Conservation (phyloP, 169 alveolate genomes). For the Cryptosporidium ryanae region DNA sequence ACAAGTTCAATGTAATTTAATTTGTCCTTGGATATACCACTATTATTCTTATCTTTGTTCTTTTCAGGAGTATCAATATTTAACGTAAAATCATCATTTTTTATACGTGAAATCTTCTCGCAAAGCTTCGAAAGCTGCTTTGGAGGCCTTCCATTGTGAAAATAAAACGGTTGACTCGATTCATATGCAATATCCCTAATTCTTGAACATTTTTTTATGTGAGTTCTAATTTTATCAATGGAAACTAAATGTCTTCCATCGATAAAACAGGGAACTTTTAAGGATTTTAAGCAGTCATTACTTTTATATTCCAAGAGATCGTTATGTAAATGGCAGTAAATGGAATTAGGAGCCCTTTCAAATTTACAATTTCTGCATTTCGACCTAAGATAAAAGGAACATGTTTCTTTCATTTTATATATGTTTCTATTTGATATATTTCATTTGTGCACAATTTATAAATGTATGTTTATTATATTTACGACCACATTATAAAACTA, state of each 20-base stretch:
- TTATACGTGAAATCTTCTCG: not conserved
- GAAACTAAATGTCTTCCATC: slow-evolving; percentile 55
- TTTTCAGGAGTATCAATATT: not conserved
- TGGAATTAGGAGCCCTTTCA: slow-evolving; percentile 5
- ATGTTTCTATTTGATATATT: not conserved
- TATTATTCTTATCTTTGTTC: not conserved
- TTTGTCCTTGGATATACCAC: slow-evolving; percentile 7
- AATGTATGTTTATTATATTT: too few species aligned
- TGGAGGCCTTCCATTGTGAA: slow-evolving; percentile 19
- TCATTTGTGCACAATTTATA: too few species aligned
- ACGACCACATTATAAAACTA: too few species aligned
- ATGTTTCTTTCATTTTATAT: not conserved
- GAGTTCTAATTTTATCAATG: slow-evolving; percentile 35
- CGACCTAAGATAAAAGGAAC: slow-evolving; percentile 41
- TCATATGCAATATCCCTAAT: slow-evolving; percentile 74
- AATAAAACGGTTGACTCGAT: slow-evolving; percentile 58
- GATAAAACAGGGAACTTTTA: slow-evolving; percentile 37
- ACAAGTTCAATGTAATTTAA: slow-evolving; percentile 26
- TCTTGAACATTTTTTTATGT: slow-evolving; percentile 55
- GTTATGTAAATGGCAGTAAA: slow-evolving; percentile 21
- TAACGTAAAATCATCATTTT: not conserved
- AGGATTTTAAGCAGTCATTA: not conserved
- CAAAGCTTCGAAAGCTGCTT: not conserved
- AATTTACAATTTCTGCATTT: slow-evolving; percentile 53
- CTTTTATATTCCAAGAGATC: not conserved